Evolutionary conservation across 2,329 filamentous ascomycete genomes (phyloP), one percentile per base, ranked within the genome.

Genomic region (Fusarium phyllophilum): DNA sequence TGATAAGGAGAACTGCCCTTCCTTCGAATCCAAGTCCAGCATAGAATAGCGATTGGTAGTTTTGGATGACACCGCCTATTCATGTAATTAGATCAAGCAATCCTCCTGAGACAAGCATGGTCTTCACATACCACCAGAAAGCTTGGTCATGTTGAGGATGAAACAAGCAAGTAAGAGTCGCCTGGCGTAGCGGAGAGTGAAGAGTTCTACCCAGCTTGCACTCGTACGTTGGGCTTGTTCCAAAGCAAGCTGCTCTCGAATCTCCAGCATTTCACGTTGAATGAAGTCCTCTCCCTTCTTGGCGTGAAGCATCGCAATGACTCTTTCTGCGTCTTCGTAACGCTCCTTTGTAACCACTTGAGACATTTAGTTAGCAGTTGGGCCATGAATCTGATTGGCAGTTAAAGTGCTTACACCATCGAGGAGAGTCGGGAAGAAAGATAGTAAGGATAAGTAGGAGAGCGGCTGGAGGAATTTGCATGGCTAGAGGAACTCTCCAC

Each of bases 281-380:
- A 44, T 44, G 15, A 44, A 44, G 0, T 12, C 41, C 15, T 24
- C n/a, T 24, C 41, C 41, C 15, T 44, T 44, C 41, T 44, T 44
- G n/a, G 41, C 41, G 41, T 44, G n/a, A 15, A 44, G 41, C n/a
- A 44, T 44, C 1, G 15, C 18, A 12, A 44, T 24, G 15, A 44
- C 41, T 44, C n/a, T 44, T 4, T 44, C 14, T 24, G 41, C 41
- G n/a, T 44, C n/a, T 44, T 44, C 41, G 15, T 44, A 10, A n/a
- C 41, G 41, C 4, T 44, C 41, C n/a, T 44, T 24, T 24, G n/a
- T n/a, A 4, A 44, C n/a, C 11, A 44, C 41, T 24, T 18, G n/a
- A 12, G 6, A 42, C n/a, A 14, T 24, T 1, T 1, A 18, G 15
- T 44, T 18, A 24, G 41, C 0, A 24, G 18, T 24, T 12, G 6